Base-by-base conservation (phyloP, 495 filamentous ascomycete species). In the Annulohypoxylon maeteangense region DNA sequence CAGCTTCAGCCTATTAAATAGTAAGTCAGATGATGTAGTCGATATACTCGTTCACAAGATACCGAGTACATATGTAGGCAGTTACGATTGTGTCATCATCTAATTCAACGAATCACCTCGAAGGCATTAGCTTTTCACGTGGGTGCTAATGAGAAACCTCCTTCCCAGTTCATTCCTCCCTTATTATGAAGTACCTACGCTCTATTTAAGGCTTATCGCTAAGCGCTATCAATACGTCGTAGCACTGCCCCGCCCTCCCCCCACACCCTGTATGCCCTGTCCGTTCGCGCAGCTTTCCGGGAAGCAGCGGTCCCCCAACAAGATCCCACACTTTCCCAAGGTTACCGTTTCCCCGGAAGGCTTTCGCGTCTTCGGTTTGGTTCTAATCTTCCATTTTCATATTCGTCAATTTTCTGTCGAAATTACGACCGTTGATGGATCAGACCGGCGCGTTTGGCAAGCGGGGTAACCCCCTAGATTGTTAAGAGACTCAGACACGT, bases 21-120 rank as follows among this genome's bases (percentile, higher is more conserved):
- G 14, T 22, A 32, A 27, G 54, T 59, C 67, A 62, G 59, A 59
- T n/a, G 47, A 70, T 61, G 62, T 65, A 40, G 68, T 61, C 68
- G 65, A 70, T 62, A 65, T 38, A 50, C 36, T 65, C 47, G 34
- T 50, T 60, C 61, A 70, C 62, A 29, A 40, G 62, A 25, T 32
- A n/a, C n/a, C 22, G 4, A 12, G 14, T 10, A 10, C 6, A 2
- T 29, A 29, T 6, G 2, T 29, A 29, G 27, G 27, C 2, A 29
- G 27, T 53, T 53, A 0, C 12, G 42, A 59, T 64, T 69, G 63
- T 63, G 66, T 69, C 66, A 69, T 69, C 22, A 8, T 63, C 5
- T 23, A 12, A 59, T 36, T 45, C 23, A 53, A 63, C 55, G 36
- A 67, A 67, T 60, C 54, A 31, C 50, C 34, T 3, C 3, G 31